Evolutionary conservation across 1,284 basidiomycete species (phyloP).

Genomic region (Polyporus tsugae): DNA sequence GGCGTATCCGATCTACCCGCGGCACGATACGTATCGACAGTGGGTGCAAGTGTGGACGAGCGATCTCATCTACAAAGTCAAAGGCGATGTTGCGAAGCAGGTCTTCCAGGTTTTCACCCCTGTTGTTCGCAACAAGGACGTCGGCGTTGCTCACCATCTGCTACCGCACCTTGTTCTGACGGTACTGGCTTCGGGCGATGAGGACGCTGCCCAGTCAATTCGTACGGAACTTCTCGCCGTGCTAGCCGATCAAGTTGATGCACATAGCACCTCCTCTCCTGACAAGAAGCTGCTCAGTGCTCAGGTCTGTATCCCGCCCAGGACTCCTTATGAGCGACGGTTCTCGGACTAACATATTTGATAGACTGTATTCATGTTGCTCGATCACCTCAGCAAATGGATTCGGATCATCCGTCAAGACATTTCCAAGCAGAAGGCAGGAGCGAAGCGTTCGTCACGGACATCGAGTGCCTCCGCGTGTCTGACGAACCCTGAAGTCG

Average conservation of each 20-base stretch:
- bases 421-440: slow-evolving; percentile 56
- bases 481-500: slow-evolving; percentile 42
- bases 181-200: slow-evolving; percentile 81
- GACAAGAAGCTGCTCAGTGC: slow-evolving; percentile 90
- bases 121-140: slow-evolving; percentile 88
- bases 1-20: slow-evolving; percentile 81
- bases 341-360: not conserved
- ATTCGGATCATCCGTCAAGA: slow-evolving; percentile 75
- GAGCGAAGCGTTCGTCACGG: slow-evolving; percentile 52
- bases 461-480: slow-evolving; percentile 43
- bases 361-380: slow-evolving; percentile 91
- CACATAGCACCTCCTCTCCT: slow-evolving; percentile 60
- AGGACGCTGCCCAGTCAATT: slow-evolving; percentile 71
- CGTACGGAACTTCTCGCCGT: slow-evolving; percentile 84
- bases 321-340: not conserved
- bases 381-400: slow-evolving; percentile 97
- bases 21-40: slow-evolving; percentile 87
- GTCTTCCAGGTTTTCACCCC: slow-evolving; percentile 88
- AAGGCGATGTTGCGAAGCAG: slow-evolving; percentile 61
- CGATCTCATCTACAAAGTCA: slow-evolving; percentile 79
- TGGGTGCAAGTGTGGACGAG: slow-evolving; percentile 95
- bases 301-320: slow-evolving; percentile 65
- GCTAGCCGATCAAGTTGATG: slow-evolving; percentile 86
- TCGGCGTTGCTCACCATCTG: slow-evolving; percentile 89
- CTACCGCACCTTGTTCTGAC: slow-evolving; percentile 94